Evolutionary conservation across 495 filamentous ascomycete species (phyloP).

Genomic region (Podospora didyma): DNA sequence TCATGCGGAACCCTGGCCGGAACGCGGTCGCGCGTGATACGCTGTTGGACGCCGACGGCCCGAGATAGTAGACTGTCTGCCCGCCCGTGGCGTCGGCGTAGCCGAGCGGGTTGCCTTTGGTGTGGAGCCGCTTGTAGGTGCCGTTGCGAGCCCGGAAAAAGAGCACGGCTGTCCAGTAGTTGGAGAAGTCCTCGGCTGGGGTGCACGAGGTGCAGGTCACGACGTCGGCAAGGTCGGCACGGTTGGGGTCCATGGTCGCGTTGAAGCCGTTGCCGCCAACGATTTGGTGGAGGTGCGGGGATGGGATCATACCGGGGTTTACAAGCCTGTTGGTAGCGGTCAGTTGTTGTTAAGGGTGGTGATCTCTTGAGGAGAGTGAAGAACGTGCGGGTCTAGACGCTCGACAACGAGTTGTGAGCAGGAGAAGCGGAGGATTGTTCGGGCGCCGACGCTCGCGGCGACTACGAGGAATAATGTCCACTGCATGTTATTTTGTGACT

Average conservation of each 20-base stretch:
- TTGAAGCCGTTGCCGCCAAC: slow-evolving; percentile 31
- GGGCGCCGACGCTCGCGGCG: too few species aligned
- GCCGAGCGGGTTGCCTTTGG: slow-evolving; percentile 15
- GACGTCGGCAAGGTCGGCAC: slow-evolving; percentile 16
- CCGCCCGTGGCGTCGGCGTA: slow-evolving; percentile 23
- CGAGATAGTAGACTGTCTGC: slow-evolving; percentile 38
- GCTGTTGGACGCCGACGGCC: neutral
- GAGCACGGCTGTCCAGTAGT: slow-evolving; percentile 41
- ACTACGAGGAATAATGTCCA: too few species aligned
- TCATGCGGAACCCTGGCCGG: slow-evolving; percentile 61
- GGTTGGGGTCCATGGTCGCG: slow-evolving; percentile 20
- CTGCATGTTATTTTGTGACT: too few species aligned
- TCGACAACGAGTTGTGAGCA: slow-evolving; percentile 25
- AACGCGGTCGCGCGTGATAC: slow-evolving; percentile 44
- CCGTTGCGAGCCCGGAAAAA: slow-evolving; percentile 35
- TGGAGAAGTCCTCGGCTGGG: slow-evolving; percentile 30
- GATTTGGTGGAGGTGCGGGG: slow-evolving; percentile 18
- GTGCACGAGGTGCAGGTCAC: slow-evolving; percentile 30
- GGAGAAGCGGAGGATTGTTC: slow-evolving; percentile 52
- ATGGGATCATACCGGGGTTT: slow-evolving; percentile 7
- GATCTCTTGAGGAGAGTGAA: neutral
- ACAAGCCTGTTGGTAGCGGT: slow-evolving; percentile 7
- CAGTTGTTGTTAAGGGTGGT: neutral
- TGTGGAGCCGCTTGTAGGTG: slow-evolving; percentile 33
- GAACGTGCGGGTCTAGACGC: slow-evolving; percentile 11